Evolutionary conservation across 768 basidiomycete genomes (phyloP), one percentile per base, ranked within the genome.

Genomic region (Tulasnella sp.): DNA sequence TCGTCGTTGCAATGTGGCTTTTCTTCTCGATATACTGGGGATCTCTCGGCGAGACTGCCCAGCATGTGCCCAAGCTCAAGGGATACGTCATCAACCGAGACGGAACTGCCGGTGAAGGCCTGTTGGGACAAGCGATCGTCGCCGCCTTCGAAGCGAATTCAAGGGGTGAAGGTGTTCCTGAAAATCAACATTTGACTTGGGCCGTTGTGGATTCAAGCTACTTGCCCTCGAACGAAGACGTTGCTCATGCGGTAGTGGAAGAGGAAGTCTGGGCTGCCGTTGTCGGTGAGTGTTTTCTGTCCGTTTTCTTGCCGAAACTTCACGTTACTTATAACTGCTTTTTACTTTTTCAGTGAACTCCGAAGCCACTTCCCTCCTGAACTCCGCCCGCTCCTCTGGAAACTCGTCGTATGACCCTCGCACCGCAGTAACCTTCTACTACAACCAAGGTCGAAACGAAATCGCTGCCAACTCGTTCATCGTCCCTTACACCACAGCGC

Each of bases 211-310:
- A 73, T 48, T 77, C 81, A 16, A 48, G 72, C 26, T 73, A 35
- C 32, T 42, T 44, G 26, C 40, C 44, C n/a, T n/a, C 29, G 20
- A 44, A 73, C 37, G 71, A 73, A 15, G 39, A 75, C 29, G 81
- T 87, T 67, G 82, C 81, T 20, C 18, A 84, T 10, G 83, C 83
- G 39, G 80, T 88, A 5, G 79, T 86, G 9, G 79, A 87, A 23
- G 84, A 87, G 69, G 81, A 83, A 6, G 82, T 82, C 0, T 88
- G 87, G 87, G 84, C 85, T 6, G 85, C 85, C 6, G 83, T 88
- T 10, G 85, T 87, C 69, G 82, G 85, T 85, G 72, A 78, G 85
- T 39, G n/a, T 51, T n/a, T 39, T 39, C 70, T 26, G n/a, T 20
- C 16, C 7, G 16, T 32, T 51, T 51, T n/a, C 51, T 18, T 51